A percentile compares a stretch with the other conserved stretches of the same genome.
Evolutionary conservation across 768 basidiomycete genomes (phyloP).

Genomic region (Hirschioporus abietinus): DNA sequence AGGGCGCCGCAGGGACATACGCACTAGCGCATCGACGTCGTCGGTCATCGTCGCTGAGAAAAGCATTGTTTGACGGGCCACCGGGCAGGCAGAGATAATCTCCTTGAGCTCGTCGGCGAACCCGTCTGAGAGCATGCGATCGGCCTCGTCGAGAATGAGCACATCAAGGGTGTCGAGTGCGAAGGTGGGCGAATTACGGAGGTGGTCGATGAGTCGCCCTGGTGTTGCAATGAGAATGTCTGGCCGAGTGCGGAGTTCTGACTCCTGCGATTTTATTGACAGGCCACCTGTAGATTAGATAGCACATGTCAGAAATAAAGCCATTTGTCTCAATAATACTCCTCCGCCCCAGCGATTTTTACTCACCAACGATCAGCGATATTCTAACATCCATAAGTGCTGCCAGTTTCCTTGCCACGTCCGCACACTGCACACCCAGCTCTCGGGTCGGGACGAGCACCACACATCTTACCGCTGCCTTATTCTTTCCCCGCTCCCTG

Average conservation of each 20-base stretch:
- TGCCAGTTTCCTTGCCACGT: slow-evolving; percentile 82
- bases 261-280: slow-evolving; percentile 89
- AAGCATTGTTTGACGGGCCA: slow-evolving; percentile 92
- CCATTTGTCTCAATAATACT: not conserved
- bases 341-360: too few relatives aligned
- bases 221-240: slow-evolving; percentile 96
- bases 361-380: slow-evolving; percentile 83
- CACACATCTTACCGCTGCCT: slow-evolving; percentile 84
- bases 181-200: slow-evolving; percentile 92
- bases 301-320: slow-evolving; percentile 10
- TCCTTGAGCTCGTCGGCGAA: slow-evolving; percentile 93
- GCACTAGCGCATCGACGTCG: slow-evolving; percentile 88
- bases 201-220: slow-evolving; percentile 95
- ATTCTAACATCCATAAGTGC: slow-evolving; percentile 86
- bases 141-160: slow-evolving; percentile 94
- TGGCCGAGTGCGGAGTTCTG: slow-evolving; percentile 75
- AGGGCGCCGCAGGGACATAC: slow-evolving; percentile 88
- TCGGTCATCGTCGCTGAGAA: slow-evolving; percentile 99
- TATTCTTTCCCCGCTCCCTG: slow-evolving; percentile 82
- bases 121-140: slow-evolving; percentile 93
- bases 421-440: slow-evolving; percentile 91
- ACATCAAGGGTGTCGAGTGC: slow-evolving; percentile 89
- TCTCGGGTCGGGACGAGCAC: slow-evolving; percentile 94
- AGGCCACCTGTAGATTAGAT: slow-evolving; percentile 62
- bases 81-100: slow-evolving; percentile 87